These are phyloP conservation scores for Paecilomyces sp. DNA, from an alignment of 2,329 filamentous ascomycete genomes.

Conservation along the genomic window DNA sequence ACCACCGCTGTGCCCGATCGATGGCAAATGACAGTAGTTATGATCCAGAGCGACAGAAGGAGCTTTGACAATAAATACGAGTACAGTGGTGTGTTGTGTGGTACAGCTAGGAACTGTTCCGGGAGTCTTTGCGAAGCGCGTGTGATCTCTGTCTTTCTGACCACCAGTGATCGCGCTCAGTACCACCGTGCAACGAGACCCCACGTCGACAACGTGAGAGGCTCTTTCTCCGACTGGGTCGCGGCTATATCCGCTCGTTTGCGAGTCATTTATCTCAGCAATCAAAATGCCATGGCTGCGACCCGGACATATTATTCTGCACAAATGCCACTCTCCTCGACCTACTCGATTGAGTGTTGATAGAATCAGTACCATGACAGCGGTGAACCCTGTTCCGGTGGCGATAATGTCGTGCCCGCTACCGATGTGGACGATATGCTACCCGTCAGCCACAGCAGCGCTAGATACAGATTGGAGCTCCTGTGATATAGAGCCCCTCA, in stretches of 20 bases:
- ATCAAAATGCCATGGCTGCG: not conserved
- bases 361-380: not conserved
- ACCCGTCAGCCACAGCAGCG: not conserved
- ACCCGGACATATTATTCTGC: too few species aligned
- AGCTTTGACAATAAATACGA: not conserved
- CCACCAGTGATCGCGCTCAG: not conserved
- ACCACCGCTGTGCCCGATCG: not conserved
- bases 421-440: constrained; percentile 35
- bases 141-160: not conserved
- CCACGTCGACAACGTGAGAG: not conserved
- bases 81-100: not conserved
- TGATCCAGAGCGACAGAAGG: not conserved
- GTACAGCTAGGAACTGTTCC: not conserved
- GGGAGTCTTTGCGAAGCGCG: not conserved
- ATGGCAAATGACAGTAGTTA: not conserved
- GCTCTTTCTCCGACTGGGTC: not conserved
- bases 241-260: not conserved
- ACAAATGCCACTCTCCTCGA: too few species aligned
- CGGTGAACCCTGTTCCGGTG: not conserved
- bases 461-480: not conserved
- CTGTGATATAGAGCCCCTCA: not conserved
- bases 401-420: constrained; percentile 14
- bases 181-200: not conserved
- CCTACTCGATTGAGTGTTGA: not conserved
- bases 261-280: not conserved